phyloP scores from a whole-genome alignment of 495 filamentous ascomycete genomes.

The Trichoderma reesei region DNA sequence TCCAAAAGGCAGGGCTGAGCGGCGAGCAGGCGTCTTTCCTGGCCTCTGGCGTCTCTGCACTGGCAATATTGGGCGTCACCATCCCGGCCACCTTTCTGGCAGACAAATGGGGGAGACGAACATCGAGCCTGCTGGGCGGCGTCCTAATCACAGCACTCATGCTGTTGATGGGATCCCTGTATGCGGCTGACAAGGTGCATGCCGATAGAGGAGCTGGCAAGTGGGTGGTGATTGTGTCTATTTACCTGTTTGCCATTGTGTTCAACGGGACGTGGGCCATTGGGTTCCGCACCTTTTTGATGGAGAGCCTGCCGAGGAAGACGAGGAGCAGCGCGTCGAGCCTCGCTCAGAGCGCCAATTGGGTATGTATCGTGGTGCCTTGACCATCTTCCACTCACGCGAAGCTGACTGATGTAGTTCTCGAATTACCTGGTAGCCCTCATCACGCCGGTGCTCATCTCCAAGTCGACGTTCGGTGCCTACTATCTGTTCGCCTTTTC shows the following conservation, averaged over 20 bases:
- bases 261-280: slow-evolving; percentile 42
- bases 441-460: slow-evolving; percentile 52
- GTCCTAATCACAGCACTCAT: slow-evolving; percentile 27
- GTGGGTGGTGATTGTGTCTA: slow-evolving; percentile 47
- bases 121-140: slow-evolving; percentile 47
- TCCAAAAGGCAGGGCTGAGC: slow-evolving; percentile 40
- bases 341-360: slow-evolving; percentile 42
- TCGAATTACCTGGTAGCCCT: slow-evolving; percentile 56
- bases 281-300: slow-evolving; percentile 41
- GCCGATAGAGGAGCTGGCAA: slow-evolving; percentile 32
- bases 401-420: slow-evolving; percentile 13
- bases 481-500: slow-evolving; percentile 52
- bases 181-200: slow-evolving; percentile 41
- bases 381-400: neutral
- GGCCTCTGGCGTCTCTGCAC: slow-evolving; percentile 42
- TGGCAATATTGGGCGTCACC: slow-evolving; percentile 38
- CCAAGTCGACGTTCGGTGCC: slow-evolving; percentile 41
- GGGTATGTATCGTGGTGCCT: slow-evolving; percentile 20
- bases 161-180: slow-evolving; percentile 33
- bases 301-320: slow-evolving; percentile 46
- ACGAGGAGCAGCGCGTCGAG: slow-evolving; percentile 45
- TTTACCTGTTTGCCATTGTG: slow-evolving; percentile 34
- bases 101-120: slow-evolving; percentile 54
- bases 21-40: slow-evolving; percentile 36
- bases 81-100: slow-evolving; percentile 45